Evolutionary conservation across 2,329 filamentous ascomycete species (phyloP), one percentile per base, ranked within the genome.

Genomic region (Setomelanomma holmii): DNA sequence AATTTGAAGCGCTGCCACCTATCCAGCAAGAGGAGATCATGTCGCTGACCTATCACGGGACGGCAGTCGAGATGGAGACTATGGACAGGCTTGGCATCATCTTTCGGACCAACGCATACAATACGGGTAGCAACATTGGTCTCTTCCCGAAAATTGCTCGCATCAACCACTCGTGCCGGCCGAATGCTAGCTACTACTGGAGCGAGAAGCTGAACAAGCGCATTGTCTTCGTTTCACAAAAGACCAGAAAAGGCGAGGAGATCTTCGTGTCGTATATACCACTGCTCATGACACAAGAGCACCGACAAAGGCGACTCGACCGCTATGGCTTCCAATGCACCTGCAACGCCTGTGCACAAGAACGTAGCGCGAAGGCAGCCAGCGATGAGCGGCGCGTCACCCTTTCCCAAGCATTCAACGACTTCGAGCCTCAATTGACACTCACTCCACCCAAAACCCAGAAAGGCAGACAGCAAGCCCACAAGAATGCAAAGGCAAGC

Each of bases 181-280:
- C 72, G 0, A 74, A 73, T 45, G 65, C 75, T 3, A 66, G 69
- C 54, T 77, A 73, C 50, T 68, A 64, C 50, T 76, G 75, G 75
- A 73, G 63, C 51, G 60, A 64, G 22, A 57, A 58, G 27, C 30
- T 66, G 7, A 63, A 67, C 16, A 69, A 63, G 49, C 55, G 64
- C 20, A 58, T 73, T n/a, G 67, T 76, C 2, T 73, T 73, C 35
- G 75, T 75, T 1, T 69, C 65, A 4, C 58, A 71, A 2, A 67
- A 66, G 21, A 76, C 78, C 40, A 63, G 63, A 7, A 60, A 64
- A 34, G 76, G 76, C 19, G 76, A 78, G 39, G 76, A 79, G 51
- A 60, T 78, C 16, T 70, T 64, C 1, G 71, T 74, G 0, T 75
- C 72, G 0, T 78, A 78, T 56, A 70, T 76, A 17, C 69, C 71